Evolutionary conservation across 2,329 filamentous ascomycete genomes (phyloP), one percentile per base, ranked within the genome.

Genomic region (Pseudocercospora musae): DNA sequence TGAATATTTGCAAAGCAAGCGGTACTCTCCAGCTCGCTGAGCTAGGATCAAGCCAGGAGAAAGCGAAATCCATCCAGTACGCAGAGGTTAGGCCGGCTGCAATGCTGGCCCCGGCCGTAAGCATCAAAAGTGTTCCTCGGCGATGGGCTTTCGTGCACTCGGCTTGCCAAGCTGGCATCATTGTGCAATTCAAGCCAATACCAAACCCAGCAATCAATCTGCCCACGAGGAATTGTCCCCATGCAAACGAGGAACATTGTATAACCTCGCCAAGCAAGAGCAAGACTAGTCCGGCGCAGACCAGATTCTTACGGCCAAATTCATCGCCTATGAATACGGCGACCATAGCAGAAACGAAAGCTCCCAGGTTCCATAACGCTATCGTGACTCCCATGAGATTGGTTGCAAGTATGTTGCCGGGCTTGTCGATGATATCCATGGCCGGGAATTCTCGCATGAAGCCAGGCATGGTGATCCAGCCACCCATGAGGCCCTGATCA

Each of bases 381-480:
- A 78, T 77, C 62, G 75, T 77, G 59, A 78, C 68, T 42, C 69
- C 79, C 55, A 78, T 76, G 15, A 80, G 73, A 4, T 73, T 76
- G 0, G 78, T 77, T 8, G 72, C 73, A 33, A 68, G 57, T 2
- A 72, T 71, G 46, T 73, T 71, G 15, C 69, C 67, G 0, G 75
- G 76, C 11, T 72, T 70, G 48, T 74, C 72, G 15, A 74, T 70
- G 15, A 75, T 76, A 59, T 79, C 75, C 57, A 80, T 77, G 53
- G 76, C 60, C 4, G 78, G 78, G 55, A 81, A 80, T 37, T 73
- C 68, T 5, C 66, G 69, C 1, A 86, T 78, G 69, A 90, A 91
- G 9, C 82, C 81, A 20, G 82, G 77, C 70, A 93, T 82, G 2
- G 89, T 91, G 60, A 94, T 79, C 66, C 94, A 86, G 31, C 73